Conservation (phyloP, 257 asterid genomes). For the Solanum stenotomum region DNA sequence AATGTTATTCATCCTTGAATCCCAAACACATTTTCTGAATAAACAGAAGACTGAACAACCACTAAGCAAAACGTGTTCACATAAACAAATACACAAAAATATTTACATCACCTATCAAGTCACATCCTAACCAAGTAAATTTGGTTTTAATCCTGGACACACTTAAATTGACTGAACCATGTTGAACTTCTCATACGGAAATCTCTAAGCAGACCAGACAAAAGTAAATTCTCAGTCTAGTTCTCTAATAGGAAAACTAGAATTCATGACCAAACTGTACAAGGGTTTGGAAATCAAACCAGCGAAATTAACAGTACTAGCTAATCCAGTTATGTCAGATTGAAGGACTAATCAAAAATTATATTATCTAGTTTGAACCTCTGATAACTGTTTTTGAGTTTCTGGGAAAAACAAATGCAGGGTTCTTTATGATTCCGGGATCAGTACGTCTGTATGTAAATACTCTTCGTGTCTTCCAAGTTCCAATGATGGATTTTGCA, state of each 20-base stretch:
- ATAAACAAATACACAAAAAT: not conserved
- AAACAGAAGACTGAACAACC: not conserved
- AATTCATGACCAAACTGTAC: not conserved
- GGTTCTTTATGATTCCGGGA: too few species aligned
- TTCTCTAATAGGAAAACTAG: not conserved
- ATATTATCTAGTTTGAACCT: not conserved
- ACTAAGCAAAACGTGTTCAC: not conserved
- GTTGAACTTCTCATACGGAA: not conserved
- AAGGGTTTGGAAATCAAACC: not conserved
- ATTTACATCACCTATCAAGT: not conserved
- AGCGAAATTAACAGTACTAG: not conserved
- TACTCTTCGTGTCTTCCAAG: too few species aligned
- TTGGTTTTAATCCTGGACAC: not conserved
- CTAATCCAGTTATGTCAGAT: not conserved
- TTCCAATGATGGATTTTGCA: too few species aligned
- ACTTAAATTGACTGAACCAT: not conserved
- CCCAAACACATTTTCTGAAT: not conserved
- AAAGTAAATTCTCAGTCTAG: not conserved
- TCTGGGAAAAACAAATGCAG: not conserved
- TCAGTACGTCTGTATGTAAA: too few species aligned
- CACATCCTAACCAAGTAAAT: too few species aligned
- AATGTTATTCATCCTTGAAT: not conserved
- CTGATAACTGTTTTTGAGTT: not conserved
- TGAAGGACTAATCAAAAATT: not conserved
- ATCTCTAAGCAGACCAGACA: not conserved